A percentile compares a stretch with the other conserved stretches of the same genome.
Evolutionary conservation across 139 green algal species (phyloP).

Genomic region (Monoraphidium neglectum): DNA sequence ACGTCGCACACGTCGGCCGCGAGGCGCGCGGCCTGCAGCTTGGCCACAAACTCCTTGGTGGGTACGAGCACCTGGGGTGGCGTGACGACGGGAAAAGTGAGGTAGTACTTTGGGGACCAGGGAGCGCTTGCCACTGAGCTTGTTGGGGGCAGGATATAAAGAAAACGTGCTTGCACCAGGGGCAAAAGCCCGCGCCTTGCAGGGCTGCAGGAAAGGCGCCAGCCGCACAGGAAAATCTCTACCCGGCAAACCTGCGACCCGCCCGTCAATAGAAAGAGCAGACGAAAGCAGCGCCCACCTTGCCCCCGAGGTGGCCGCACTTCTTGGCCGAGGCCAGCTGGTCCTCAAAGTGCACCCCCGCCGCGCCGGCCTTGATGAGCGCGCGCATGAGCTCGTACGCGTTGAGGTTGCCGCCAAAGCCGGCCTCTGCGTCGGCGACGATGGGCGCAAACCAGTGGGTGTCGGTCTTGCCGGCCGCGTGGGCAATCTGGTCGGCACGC

Average conservation of each 20-base stretch:
- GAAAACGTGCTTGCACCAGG: not conserved
- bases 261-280: too few species aligned
- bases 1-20: slow-evolving; percentile 76
- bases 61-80: slow-evolving; percentile 71
- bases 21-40: slow-evolving; percentile 77
- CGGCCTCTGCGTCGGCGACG: slow-evolving; percentile 82
- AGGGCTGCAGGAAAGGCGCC: too few species aligned
- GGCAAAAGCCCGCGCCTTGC: too few species aligned
- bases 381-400: slow-evolving; percentile 75
- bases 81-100: not conserved
- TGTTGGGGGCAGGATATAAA: not conserved
- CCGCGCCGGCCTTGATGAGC: slow-evolving; percentile 76
- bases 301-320: slow-evolving; percentile 85
- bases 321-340: slow-evolving; percentile 63
- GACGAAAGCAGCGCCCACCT: slow-evolving; percentile 38
- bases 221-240: too few species aligned
- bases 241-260: too few species aligned
- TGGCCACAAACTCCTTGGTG: slow-evolving; percentile 70
- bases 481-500: slow-evolving; percentile 80
- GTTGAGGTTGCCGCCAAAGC: slow-evolving; percentile 89
- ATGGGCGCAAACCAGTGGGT: slow-evolving; percentile 82
- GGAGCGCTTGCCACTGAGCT: too few species aligned
- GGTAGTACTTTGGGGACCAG: too few species aligned
- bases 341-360: slow-evolving; percentile 85
- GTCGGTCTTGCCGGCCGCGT: slow-evolving; percentile 37